Conservation (phyloP, 2,329 filamentous ascomycete species). For the Hirsutella rhossiliensis region DNA sequence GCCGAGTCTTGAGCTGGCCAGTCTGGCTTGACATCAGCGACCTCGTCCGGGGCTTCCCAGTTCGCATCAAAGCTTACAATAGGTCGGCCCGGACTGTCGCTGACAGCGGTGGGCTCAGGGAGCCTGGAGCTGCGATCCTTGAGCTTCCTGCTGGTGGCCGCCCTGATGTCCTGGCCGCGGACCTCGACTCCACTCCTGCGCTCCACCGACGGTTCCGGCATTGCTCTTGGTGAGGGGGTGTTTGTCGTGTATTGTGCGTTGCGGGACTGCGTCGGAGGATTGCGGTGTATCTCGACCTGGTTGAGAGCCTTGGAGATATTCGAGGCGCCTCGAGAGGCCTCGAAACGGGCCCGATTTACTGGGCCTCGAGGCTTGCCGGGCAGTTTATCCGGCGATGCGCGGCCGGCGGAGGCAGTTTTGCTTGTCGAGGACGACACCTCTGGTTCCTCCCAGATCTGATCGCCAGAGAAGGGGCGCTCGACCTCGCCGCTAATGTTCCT, state of each 20-base stretch:
- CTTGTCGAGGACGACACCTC: constrained; percentile 25
- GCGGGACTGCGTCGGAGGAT: constrained; percentile 70
- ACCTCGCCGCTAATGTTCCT: constrained; percentile 61
- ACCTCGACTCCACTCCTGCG: constrained; percentile 74
- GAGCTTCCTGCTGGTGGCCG: constrained; percentile 79
- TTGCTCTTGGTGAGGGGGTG: constrained; percentile 19
- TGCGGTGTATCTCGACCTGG: constrained; percentile 67
- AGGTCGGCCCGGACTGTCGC: constrained; percentile 76
- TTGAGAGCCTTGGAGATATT: constrained; percentile 24
- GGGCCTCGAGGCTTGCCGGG: constrained; percentile 20
- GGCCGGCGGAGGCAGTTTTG: constrained; percentile 7
- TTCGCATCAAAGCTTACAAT: constrained; percentile 93
- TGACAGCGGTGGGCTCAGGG: constrained; percentile 81
- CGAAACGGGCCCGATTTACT: constrained; percentile 22
- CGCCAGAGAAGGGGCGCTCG: constrained; percentile 55
- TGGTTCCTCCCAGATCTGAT: constrained; percentile 85
- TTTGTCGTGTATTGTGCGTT: constrained; percentile 74
- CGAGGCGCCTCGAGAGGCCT: constrained; percentile 27
- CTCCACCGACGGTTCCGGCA: constrained; percentile 30
- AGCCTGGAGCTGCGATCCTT: constrained; percentile 79
- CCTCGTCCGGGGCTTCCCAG: constrained; percentile 63
- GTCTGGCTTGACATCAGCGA: constrained; percentile 49
- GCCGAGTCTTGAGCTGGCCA: constrained; percentile 16
- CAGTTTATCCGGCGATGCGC: constrained; percentile 20
- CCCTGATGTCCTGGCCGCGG: constrained; percentile 74